These are phyloP conservation scores for Trichoderma afroharzianum DNA, from an alignment of 2,329 filamentous ascomycete species.

Conservation along the genomic window DNA sequence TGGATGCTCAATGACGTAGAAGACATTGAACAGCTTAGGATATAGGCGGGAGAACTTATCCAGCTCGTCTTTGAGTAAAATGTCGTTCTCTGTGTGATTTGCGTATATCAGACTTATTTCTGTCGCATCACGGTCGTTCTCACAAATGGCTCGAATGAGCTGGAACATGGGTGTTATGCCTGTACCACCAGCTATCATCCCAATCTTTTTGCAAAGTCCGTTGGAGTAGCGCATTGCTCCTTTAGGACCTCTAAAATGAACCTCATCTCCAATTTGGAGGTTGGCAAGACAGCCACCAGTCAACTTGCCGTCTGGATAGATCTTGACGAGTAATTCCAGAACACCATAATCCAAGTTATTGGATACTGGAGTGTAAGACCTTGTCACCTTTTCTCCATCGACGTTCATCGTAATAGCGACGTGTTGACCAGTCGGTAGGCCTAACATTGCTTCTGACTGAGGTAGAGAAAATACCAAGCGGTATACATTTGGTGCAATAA, in stretches of 20 bases:
- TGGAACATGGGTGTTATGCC: conserved; percentile 42
- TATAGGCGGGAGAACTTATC: conserved; percentile 50
- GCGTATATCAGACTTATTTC: conserved; percentile 56
- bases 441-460: conserved; percentile 40
- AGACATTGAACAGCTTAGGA: conserved; percentile 51
- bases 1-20: conserved; percentile 52
- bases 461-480: conserved; percentile 48
- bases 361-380: conserved; percentile 80
- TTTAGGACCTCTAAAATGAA: conserved; percentile 53
- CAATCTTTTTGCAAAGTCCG: conserved; percentile 38
- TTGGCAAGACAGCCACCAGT: conserved; percentile 41
- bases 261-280: conserved; percentile 46
- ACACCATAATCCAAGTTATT: conserved; percentile 39
- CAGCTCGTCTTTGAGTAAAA: conserved; percentile 53
- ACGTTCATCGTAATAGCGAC: conserved; percentile 48
- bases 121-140: conserved; percentile 55
- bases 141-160: conserved; percentile 60
- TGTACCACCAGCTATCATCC: conserved; percentile 51
- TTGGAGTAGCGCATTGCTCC: conserved; percentile 28
- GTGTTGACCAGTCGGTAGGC: conserved; percentile 56
- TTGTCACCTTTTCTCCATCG: conserved; percentile 51
- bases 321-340: conserved; percentile 49
- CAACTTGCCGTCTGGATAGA: conserved; percentile 47
- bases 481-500: conserved; percentile 43
- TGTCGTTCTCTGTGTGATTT: conserved; percentile 56